Conservation (phyloP, 352 stramenopile genomes). For the Phytophthora pistaciae region DNA sequence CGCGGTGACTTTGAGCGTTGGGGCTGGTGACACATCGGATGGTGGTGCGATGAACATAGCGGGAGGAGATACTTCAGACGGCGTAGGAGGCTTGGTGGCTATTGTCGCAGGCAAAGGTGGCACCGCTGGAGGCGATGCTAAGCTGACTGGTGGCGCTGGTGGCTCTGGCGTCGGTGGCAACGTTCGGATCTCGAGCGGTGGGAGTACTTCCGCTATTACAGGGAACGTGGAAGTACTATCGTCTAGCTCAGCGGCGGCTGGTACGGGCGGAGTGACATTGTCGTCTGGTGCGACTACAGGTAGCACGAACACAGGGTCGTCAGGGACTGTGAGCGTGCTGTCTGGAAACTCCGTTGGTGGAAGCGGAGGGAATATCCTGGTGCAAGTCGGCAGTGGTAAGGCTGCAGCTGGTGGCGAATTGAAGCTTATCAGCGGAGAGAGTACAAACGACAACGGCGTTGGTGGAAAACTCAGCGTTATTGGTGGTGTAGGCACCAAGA, state of each 20-base stretch:
- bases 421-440: conserved; percentile 16
- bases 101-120: conserved; percentile 26
- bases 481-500: conserved; percentile 16
- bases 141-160: conserved; percentile 25
- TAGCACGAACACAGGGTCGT: conserved; percentile 12
- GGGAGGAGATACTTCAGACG: conserved; percentile 21
- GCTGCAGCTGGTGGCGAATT: conserved; percentile 20
- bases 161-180: conserved; percentile 25
- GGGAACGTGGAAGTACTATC: conserved; percentile 11
- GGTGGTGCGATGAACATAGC: conserved; percentile 26
- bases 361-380: conserved; percentile 15
- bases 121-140: conserved; percentile 26
- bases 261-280: conserved; percentile 17
- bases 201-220: conserved; percentile 8
- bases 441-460: conserved; percentile 17
- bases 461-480: conserved; percentile 21
- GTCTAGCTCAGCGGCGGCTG: conserved; percentile 6
- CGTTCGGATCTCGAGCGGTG: conserved; percentile 34
- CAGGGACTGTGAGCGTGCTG: conserved; percentile 14
- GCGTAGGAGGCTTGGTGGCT: conserved; percentile 14
- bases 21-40: conserved; percentile 20
- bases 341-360: conserved; percentile 11
- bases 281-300: conserved; percentile 12
- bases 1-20: conserved; percentile 31
- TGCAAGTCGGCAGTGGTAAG: conserved; percentile 20